phyloP scores from a whole-genome alignment of 2,329 filamentous ascomycete genomes.

The Aspergillus pseudoglaucus region DNA sequence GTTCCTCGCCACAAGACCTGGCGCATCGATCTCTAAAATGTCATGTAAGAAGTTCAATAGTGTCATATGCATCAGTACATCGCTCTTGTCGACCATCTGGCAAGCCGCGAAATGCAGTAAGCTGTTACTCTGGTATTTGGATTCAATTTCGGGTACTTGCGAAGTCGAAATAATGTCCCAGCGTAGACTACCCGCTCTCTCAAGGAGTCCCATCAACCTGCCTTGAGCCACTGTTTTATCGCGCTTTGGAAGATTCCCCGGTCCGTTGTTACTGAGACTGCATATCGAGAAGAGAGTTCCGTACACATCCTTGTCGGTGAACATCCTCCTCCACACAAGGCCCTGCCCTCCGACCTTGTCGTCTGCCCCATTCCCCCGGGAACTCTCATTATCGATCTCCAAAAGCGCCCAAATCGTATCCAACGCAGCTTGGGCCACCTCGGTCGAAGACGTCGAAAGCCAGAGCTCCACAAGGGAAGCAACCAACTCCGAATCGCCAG shows the following conservation, averaged over 20 bases:
- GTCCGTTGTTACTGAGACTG: slow-evolving; percentile 35
- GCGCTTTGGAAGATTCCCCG: slow-evolving; percentile 40
- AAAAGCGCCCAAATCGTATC: slow-evolving; percentile 49
- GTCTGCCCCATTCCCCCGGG: slow-evolving; percentile 19
- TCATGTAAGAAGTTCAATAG: slow-evolving; percentile 53
- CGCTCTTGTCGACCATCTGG: slow-evolving; percentile 52
- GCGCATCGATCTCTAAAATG: slow-evolving; percentile 42
- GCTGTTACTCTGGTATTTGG: slow-evolving; percentile 32
- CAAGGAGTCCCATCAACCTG: slow-evolving; percentile 53
- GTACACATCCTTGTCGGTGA: slow-evolving; percentile 55
- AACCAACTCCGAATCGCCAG: slow-evolving; percentile 50
- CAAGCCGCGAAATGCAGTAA: slow-evolving; percentile 51
- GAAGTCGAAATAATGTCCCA: slow-evolving; percentile 49
- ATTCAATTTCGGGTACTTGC: slow-evolving; percentile 49
- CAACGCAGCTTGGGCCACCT: slow-evolving; percentile 49
- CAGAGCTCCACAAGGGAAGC: slow-evolving; percentile 51
- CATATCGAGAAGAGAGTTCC: slow-evolving; percentile 51
- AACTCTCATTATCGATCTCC: slow-evolving; percentile 41
- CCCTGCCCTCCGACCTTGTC: slow-evolving; percentile 38
- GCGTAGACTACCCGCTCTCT: slow-evolving; percentile 47
- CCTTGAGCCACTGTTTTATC: slow-evolving; percentile 56
- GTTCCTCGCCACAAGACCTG: slow-evolving; percentile 25
- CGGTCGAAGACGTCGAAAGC: slow-evolving; percentile 51
- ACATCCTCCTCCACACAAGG: slow-evolving; percentile 56
- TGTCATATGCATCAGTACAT: slow-evolving; percentile 56